Evolutionary conservation across 108 stramenopile genomes (phyloP), one percentile per base, ranked within the genome.

Genomic region (Pseudonitzschia multiseries): DNA sequence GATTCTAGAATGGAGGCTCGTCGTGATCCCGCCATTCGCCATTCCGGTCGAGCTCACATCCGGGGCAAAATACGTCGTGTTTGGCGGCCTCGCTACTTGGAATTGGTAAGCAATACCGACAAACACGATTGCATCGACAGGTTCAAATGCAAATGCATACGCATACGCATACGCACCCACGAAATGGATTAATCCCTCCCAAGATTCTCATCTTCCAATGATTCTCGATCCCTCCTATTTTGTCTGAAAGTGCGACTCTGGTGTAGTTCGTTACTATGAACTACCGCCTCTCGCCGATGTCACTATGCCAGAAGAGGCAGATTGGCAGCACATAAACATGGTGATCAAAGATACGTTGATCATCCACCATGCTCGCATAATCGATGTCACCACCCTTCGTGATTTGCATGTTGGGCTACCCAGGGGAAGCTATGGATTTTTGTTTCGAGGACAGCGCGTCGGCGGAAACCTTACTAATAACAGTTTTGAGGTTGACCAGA

Each of bases 31-130:
- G 43, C 73, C 54, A 74, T 87, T 36, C 83, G 82, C 21, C 87
- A 87, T 74, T 62, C 84, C 13, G 93, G 93, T 63, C 82, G 87
- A 48, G 91, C 91, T 44, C 88, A 85, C 41, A 89, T 92, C 52
- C 88, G 93, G 22, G 93, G 93, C 3, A 87, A 90, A 65, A 81
- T 90, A 62, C 86, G 90, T 26, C 85, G 90, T n/a, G 80, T 91
- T n/a, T 95, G 93, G 93, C 68, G 93, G 0, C 91, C 88, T n/a
- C 88, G 93, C 31, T 90, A 92, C 68, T 75, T 95, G 22, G 91
- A 92, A 69, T 57, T 95, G 36, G 61, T 62, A 62, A 31, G 61
- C 15, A n/a, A 27, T 17, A 77, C 71, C 21, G 17, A 22, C 26
- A 22, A 59, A 59, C 57, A 28, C 6, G 27, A 59, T 17, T 59